Conservation (phyloP, 2,329 filamentous ascomycete species). For the Incumbomyces delicatus region DNA sequence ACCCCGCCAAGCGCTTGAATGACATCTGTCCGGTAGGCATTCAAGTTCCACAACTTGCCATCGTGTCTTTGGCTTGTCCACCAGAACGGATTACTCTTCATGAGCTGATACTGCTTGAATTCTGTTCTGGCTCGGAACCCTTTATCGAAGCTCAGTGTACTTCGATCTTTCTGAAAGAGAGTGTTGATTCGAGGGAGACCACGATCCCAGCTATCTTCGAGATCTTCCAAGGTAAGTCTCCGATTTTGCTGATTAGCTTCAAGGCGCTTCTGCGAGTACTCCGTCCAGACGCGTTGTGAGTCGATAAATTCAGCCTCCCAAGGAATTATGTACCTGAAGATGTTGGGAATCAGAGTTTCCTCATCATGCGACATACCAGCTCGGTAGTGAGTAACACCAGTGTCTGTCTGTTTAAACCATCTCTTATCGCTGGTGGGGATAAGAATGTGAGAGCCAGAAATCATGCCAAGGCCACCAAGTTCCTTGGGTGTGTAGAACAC, state of each 20-base stretch:
- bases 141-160: constrained; percentile 95
- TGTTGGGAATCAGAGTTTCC: constrained; percentile 95
- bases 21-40: constrained; percentile 90
- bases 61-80: constrained; percentile 98
- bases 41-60: constrained; percentile 94
- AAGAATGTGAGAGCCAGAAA: constrained; percentile 93
- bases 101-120: constrained; percentile 96
- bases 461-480: constrained; percentile 94
- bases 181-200: constrained; percentile 97
- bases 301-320: constrained; percentile 99
- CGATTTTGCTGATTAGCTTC: constrained; percentile 97
- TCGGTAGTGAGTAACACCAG: constrained; percentile 91
- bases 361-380: constrained; percentile 98
- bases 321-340: constrained; percentile 97
- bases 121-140: constrained; percentile 91
- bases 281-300: constrained; percentile 97
- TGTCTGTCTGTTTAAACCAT: constrained; percentile 97
- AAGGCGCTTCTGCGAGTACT: constrained; percentile 94
- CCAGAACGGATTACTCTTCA: constrained; percentile 99
- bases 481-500: constrained; percentile 99
- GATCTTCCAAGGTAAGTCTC: constrained; percentile 83
- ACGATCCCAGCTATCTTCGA: constrained; percentile 97
- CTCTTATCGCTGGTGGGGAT: constrained; percentile 96
- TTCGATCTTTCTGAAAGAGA: constrained; percentile 95
- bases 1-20: constrained; percentile 95